Percentiles rank a stretch among this genome's conserved stretches.
These are phyloP conservation scores for Eutypella sp. DNA, from an alignment of 2,329 filamentous ascomycete genomes.

Conservation along the genomic window DNA sequence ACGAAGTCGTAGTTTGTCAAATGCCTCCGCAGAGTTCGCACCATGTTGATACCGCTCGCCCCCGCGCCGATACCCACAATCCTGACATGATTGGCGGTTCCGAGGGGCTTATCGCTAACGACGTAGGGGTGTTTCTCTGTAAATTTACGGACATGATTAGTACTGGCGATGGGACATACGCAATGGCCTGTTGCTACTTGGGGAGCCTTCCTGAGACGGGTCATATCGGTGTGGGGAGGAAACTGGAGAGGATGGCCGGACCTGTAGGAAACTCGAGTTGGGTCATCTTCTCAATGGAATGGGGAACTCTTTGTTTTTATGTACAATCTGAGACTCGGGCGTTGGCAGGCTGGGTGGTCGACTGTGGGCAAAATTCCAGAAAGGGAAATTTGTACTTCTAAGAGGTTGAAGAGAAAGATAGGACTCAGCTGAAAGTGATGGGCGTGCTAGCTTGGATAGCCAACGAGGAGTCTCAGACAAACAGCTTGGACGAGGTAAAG, in stretches of 20 bases:
- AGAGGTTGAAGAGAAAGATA: constrained; percentile 4
- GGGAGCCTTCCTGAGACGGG: constrained; percentile 16
- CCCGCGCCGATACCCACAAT: constrained; percentile 42
- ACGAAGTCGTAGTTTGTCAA: constrained; percentile 39
- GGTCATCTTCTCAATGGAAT: constrained; percentile 16
- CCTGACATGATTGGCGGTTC: constrained; percentile 34
- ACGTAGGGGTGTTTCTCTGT: constrained; percentile 24
- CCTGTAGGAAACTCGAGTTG: constrained; percentile 13
- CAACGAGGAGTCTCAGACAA: constrained; percentile 14
- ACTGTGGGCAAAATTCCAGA: constrained; percentile 1
- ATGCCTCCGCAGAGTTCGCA: constrained; percentile 38
- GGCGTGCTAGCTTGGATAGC: constrained; percentile 12
- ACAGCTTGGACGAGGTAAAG: constrained; percentile 1
- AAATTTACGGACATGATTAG: constrained; percentile 13
- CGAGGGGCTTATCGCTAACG: constrained; percentile 32
- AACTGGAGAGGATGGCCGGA: constrained; percentile 12
- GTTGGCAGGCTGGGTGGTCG: no score
- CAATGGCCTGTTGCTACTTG: constrained; percentile 10
- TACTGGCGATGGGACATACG: constrained; percentile 7
- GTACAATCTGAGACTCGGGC: not conserved
- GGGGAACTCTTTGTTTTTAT: constrained; percentile 16
- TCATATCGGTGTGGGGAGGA: constrained; percentile 21
- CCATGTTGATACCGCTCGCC: constrained; percentile 39
- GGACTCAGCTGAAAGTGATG: constrained; percentile 19
- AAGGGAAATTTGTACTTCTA: constrained; percentile 1